A percentile compares a stretch with the other conserved stretches of the same genome.
Conservation (phyloP, 2,329 filamentous ascomycete species). For the Saccharata proteae region DNA sequence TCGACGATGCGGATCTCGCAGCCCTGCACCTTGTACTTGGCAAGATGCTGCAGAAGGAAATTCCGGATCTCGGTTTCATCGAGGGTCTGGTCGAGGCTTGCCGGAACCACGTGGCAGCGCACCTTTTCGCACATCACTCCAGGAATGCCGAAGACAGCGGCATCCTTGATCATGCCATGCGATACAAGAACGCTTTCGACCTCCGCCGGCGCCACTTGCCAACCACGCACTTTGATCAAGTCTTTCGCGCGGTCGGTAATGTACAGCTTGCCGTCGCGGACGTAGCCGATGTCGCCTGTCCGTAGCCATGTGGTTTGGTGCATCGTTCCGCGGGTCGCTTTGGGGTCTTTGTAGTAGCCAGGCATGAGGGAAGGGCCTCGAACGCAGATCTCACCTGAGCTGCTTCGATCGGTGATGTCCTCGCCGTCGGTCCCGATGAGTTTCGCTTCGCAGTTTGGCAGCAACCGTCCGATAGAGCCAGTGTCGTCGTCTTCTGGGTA, state of each 20-base stretch:
- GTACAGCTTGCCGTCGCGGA: constrained; percentile 3
- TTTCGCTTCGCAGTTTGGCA: constrained; percentile 11
- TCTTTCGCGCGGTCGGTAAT: constrained; percentile 5
- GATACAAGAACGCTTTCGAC: constrained; percentile 4
- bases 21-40: neutral
- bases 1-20: neutral
- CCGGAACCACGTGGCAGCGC: neutral
- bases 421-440: no score
- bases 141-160: constrained; percentile 6
- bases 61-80: neutral
- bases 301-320: constrained; percentile 6
- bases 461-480: constrained; percentile 6
- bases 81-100: neutral
- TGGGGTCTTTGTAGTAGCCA: constrained; percentile 3
- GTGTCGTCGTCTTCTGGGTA: constrained; percentile 6
- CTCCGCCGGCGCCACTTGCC: constrained; percentile 8
- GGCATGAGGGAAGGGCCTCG: no score
- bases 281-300: constrained; percentile 6
- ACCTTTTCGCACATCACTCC: constrained; percentile 1
- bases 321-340: constrained; percentile 4
- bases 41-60: constrained; percentile 1
- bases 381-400: no score
- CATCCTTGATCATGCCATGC: constrained; percentile 4
- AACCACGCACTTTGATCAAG: constrained; percentile 9
- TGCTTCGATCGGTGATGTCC: no score